These are phyloP conservation scores for Mrakia frigida DNA, from an alignment of 768 basidiomycete genomes.

Conservation along the genomic window DNA sequence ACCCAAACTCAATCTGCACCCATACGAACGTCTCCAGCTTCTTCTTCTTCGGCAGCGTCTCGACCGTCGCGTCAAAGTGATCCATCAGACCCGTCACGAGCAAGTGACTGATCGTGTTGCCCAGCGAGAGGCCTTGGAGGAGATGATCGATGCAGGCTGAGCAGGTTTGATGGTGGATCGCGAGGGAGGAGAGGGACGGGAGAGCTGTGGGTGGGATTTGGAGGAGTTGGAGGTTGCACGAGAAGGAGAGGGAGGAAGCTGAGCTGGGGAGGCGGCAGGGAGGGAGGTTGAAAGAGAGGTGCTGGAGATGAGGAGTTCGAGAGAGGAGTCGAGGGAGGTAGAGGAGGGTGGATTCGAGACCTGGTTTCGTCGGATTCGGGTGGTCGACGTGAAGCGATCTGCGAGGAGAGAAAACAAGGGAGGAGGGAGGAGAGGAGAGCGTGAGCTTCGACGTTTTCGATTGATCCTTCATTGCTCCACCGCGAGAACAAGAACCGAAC, in stretches of 20 bases:
- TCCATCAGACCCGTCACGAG: background rate
- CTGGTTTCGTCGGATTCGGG: background rate
- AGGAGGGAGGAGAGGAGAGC: background rate
- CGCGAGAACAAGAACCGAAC: background rate
- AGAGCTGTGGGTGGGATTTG: background rate
- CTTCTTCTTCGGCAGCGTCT: background rate
- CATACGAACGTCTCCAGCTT: background rate
- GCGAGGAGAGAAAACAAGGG: background rate
- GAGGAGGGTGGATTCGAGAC: background rate
- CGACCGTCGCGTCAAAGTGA: background rate
- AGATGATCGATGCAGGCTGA: background rate
- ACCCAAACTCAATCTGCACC: constrained; percentile 1
- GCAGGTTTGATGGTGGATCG: background rate
- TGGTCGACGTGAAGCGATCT: constrained; percentile 7
- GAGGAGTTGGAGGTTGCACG: constrained; percentile 7
- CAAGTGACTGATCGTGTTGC: background rate
- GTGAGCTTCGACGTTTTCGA: background rate
- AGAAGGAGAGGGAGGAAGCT: background rate
- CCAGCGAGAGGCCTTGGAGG: background rate
- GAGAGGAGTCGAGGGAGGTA: background rate
- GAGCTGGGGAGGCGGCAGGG: background rate
- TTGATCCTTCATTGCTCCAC: too few relatives aligned
- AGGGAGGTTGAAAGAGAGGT: background rate
- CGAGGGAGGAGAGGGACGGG: constrained; percentile 1
- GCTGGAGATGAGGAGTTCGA: background rate